A percentile compares a stretch with the other conserved stretches of the same genome.
phyloP scores from a whole-genome alignment of 2,329 filamentous ascomycete species.

The Hypoxylon sp. region DNA sequence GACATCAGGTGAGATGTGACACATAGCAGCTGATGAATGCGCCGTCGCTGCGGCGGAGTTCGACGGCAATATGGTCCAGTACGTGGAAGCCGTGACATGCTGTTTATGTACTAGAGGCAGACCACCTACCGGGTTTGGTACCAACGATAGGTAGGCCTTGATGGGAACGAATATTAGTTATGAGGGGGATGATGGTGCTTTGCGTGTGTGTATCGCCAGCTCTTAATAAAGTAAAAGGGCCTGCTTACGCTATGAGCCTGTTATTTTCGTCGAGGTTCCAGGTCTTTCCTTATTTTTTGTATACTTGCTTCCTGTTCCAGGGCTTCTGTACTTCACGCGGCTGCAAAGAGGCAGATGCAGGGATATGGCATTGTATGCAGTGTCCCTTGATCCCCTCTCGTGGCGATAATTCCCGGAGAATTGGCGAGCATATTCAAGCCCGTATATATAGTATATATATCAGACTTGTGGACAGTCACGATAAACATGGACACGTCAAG shows the following conservation, averaged over 20 bases:
- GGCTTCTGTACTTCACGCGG: background rate
- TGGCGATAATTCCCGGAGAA: background rate
- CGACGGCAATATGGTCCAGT: background rate
- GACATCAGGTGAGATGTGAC: background rate
- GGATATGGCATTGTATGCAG: background rate
- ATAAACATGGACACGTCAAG: background rate
- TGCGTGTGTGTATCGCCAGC: background rate
- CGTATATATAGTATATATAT: background rate
- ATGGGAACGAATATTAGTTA: background rate
- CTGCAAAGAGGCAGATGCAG: background rate
- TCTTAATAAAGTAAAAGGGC: background rate
- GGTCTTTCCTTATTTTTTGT: background rate
- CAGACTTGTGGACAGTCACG: background rate
- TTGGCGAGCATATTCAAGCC: background rate
- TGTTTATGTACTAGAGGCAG: background rate
- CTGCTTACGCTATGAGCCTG: background rate
- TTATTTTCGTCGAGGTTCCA: background rate
- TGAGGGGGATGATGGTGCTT: background rate
- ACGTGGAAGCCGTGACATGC: background rate
- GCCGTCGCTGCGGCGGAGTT: background rate
- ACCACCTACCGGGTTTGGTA: background rate
- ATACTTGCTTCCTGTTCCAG: background rate
- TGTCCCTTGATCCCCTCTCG: background rate
- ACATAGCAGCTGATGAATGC: background rate
- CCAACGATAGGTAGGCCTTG: background rate